A percentile compares a stretch with the other conserved stretches of the same genome.
These are phyloP conservation scores for Reticulascus tulasneorum DNA, from an alignment of 2,329 filamentous ascomycete species.

Conservation along the genomic window DNA sequence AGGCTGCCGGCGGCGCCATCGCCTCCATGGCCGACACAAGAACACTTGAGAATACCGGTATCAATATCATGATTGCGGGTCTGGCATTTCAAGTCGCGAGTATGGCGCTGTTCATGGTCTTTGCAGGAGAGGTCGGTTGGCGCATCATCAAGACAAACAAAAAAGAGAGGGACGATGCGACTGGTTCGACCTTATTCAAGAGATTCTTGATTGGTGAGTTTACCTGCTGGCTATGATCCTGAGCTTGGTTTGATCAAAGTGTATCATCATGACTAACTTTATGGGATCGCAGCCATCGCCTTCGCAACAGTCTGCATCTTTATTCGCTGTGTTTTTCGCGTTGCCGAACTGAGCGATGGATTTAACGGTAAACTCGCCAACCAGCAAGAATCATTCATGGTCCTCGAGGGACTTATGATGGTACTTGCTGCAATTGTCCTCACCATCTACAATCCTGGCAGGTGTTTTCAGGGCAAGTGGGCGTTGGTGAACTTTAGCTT, in stretches of 20 bases:
- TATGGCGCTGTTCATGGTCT: not conserved
- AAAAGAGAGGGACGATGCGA: no score
- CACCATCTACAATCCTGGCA: conserved; percentile 26
- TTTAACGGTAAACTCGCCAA: conserved; percentile 46
- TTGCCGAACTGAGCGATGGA: conserved; percentile 53
- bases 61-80: not conserved
- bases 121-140: not conserved
- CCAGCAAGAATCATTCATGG: conserved; percentile 41
- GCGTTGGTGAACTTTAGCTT: not conserved
- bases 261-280: no score
- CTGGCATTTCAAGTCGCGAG: not conserved
- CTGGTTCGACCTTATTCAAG: no score
- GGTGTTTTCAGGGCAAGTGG: conserved; percentile 8
- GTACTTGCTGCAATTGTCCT: conserved; percentile 21
- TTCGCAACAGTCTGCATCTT: conserved; percentile 53
- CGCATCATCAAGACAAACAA: not conserved
- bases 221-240: no score
- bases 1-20: conserved; percentile 53
- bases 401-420: conserved; percentile 38
- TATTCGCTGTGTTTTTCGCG: conserved; percentile 52
- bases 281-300: conserved; percentile 37
- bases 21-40: conserved; percentile 16
- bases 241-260: no score
- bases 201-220: no score
- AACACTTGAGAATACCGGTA: no score